Evolutionary conservation across 2,329 filamentous ascomycete species (phyloP).

Genomic region (Escovopsis weberi): DNA sequence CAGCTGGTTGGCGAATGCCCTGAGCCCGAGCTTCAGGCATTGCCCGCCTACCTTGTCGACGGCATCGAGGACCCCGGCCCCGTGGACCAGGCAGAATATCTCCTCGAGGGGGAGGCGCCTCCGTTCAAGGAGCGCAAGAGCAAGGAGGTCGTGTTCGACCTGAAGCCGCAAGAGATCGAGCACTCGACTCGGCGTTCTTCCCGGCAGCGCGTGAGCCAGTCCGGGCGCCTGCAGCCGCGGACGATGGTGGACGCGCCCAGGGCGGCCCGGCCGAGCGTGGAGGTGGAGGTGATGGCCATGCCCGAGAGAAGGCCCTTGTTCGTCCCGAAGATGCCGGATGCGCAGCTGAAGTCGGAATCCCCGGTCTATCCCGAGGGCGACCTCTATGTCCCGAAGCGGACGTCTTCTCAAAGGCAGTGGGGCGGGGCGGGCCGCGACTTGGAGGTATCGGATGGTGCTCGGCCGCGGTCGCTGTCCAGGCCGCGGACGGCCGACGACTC

Average conservation of each 20-base stretch:
- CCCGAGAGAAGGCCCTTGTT: neutral
- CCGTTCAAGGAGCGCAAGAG: conserved; percentile 12
- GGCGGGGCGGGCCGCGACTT: conserved; percentile 9
- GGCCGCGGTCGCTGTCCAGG: conserved; percentile 12
- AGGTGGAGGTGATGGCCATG: neutral
- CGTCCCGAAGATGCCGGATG: neutral
- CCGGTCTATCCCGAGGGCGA: conserved; percentile 8
- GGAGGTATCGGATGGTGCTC: conserved; percentile 15
- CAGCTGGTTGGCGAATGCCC: neutral
- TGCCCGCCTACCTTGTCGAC: neutral
- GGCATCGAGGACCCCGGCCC: neutral
- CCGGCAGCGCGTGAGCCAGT: conserved; percentile 24
- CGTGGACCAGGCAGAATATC: conserved; percentile 1
- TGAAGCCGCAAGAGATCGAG: conserved; percentile 8
- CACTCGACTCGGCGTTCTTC: conserved; percentile 23
- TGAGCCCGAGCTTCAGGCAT: conserved; percentile 3
- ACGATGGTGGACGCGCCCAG: no score
- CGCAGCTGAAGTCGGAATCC: neutral
- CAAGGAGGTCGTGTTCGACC: conserved; percentile 20
- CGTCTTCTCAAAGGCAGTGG: conserved; percentile 13
- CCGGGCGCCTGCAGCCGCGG: conserved; percentile 12
- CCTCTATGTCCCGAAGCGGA: conserved; percentile 17
- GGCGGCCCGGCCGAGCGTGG: no score
- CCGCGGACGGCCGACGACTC: conserved; percentile 5
- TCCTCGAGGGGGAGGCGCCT: neutral